Base-by-base conservation (phyloP, 176 grass and related monocot genomes). In the Oryza longistaminata region DNA sequence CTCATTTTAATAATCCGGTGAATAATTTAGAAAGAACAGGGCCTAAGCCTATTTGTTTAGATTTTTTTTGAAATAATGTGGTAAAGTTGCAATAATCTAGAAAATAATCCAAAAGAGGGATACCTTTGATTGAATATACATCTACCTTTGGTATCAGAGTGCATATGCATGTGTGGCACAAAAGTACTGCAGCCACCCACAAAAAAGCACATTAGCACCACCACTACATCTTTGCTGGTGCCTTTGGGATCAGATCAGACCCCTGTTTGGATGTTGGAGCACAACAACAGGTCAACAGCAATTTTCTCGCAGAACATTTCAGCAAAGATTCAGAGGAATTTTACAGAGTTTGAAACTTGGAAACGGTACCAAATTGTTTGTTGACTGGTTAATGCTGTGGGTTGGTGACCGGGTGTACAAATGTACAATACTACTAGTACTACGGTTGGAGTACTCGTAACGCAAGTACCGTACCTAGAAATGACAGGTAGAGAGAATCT, bases 41-140 rank as follows among this genome's bases (percentile, higher is more conserved):
- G 39, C 39, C 39, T 7, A 40, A 40, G 7, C 9, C 39, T 40
- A 40, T 40, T 40, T 40, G 7, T 40, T 40, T 40, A 40, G 39
- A 31, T 31, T 8, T 40, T 40, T 40, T 40, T 40, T 0, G 39
- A 40, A 40, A 40, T 40, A 40, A 40, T 40, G 39, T 40, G 42
- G 42, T 43, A 10, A 11, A 5, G n/a, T 7, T 4, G 9, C 9
- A 4, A 64, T 26, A 55, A 19, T 55, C 7, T 9, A 22, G 22
- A n/a, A n/a, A 61, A 17, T 9, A 64, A 64, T 82, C 33, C 6
- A 53, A 82, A 86, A 82, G 67, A 71, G 5, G 43, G 34, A 44
- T 13, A 48, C 4, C 73, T 86, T 86, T 73, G 83, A 55, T 86
- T 86, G 68, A 72, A 77, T 61, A 61, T 66, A 21, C 31, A 58